Base-by-base conservation (phyloP, 192 early-diverging fungal genomes). In the Endogone sp. region DNA sequence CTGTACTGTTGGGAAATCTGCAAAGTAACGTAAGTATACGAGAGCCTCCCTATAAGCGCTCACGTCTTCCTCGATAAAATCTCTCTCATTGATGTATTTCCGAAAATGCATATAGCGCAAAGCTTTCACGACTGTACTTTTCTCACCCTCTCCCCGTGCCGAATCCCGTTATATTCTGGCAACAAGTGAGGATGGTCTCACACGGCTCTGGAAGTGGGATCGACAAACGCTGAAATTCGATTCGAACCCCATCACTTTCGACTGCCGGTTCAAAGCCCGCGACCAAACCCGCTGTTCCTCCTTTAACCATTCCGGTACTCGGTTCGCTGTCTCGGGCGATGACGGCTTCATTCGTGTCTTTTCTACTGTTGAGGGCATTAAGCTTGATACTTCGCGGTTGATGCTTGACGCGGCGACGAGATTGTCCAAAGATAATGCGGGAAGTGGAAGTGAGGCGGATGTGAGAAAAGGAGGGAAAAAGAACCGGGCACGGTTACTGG, bases 261-360 rank as follows among this genome's bases (percentile, higher is more conserved):
- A 88, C 31, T 85, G 84, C 25, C 79, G 79, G 58, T 73, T 80
- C 4, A 76, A 79, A 44, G 55, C 78, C 16, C 78, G 83, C n/a
- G 86, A 88, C 71, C 44, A 70, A 32, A 69, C 86, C 4, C 72
- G 78, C 4, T 86, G 86, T 56, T 82, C 89, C 10, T 86, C 87
- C 0, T 95, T 94, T 75, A 94, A 92, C 63, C 75, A 76, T 37
- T 91, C 89, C 6, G 93, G 93, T 10, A 90, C 91, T 3, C 79
- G 85, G 4, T 92, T 97, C 75, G 89, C 89, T 30, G 82, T 94
- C 9, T 87, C 93, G 54, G 91, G 93, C 2, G 81, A 81, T 2
- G 90, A 91, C 71, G 91, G 94, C 0, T 82, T 89, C 29, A 79
- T 95, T 10, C 89, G 89, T 72, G 71, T 95, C 3, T 95, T 89